Conservation (phyloP, 73 alveolate species). For the Stentor roeselii region DNA sequence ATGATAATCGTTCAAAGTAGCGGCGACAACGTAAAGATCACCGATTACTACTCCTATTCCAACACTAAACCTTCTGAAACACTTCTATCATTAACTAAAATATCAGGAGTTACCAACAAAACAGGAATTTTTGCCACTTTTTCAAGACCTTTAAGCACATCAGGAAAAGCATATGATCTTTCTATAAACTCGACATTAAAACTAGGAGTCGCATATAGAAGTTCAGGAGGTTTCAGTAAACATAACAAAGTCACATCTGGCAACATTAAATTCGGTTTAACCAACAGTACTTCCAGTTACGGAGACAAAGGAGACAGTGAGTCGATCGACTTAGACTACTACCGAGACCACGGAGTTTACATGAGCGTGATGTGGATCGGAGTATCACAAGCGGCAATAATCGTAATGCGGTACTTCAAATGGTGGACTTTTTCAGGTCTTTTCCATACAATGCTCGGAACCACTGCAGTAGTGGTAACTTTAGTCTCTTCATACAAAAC, state of each 20-base stretch:
- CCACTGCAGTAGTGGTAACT: background rate
- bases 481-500: background rate
- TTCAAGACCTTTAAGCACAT: background rate
- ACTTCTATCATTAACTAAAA: background rate
- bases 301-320: background rate
- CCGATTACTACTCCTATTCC: background rate
- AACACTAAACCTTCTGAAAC: background rate
- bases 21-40: background rate
- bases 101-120: background rate
- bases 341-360: background rate
- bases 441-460: background rate
- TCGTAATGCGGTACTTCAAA: background rate
- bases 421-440: background rate
- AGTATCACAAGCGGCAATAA: background rate
- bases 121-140: background rate
- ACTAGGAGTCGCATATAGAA: background rate
- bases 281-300: background rate
- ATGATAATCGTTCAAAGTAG: background rate
- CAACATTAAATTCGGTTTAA: background rate
- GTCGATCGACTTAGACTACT: background rate
- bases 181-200: background rate
- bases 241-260: background rate
- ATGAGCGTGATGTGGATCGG: slow-evolving; percentile 10
- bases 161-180: background rate
- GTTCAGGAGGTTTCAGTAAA: background rate